Evolutionary conservation across 2,329 filamentous ascomycete genomes (phyloP).

Genomic region (Pyrenochaeta sp.): DNA sequence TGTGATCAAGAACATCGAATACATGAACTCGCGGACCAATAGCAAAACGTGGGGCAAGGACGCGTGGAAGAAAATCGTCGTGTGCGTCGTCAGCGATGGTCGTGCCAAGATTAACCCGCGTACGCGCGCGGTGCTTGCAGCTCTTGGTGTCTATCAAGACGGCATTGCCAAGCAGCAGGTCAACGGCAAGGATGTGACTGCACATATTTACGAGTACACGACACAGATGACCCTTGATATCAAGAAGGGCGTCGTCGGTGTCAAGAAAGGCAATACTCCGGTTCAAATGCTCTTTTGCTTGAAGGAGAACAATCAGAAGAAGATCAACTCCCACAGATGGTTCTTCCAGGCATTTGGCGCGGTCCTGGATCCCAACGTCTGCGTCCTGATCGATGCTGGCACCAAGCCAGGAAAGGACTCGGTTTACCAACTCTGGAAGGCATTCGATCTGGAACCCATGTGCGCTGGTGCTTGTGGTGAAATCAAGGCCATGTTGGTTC

Average conservation of each 20-base stretch:
- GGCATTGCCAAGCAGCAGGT: slow-evolving; percentile 98
- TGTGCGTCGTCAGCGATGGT: slow-evolving; percentile 95
- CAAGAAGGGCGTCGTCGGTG: slow-evolving; percentile 85
- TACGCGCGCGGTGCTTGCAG: slow-evolving; percentile 87
- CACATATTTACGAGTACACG: slow-evolving; percentile 95
- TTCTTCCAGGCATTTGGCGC: slow-evolving; percentile 97
- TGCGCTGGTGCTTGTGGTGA: slow-evolving; percentile 97
- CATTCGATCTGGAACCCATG: slow-evolving; percentile 96
- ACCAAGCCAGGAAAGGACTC: slow-evolving; percentile 93
- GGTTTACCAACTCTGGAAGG: slow-evolving; percentile 98
- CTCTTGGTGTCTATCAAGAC: slow-evolving; percentile 96
- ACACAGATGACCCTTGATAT: slow-evolving; percentile 86
- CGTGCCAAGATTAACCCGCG: slow-evolving; percentile 95
- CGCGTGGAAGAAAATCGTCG: slow-evolving; percentile 99
- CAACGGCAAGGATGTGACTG: slow-evolving; percentile 93
- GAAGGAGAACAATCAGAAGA: slow-evolving; percentile 99
- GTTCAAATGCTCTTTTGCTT: slow-evolving; percentile 97
- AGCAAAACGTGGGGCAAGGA: slow-evolving; percentile 99
- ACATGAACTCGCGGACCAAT: slow-evolving; percentile 91
- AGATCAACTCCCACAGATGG: slow-evolving; percentile 99
- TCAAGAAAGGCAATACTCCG: slow-evolving; percentile 84
- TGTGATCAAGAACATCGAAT: slow-evolving; percentile 98
- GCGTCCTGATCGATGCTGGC: slow-evolving; percentile 93
- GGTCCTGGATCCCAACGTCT: slow-evolving; percentile 94
- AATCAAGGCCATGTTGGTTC: slow-evolving; percentile 96